Evolutionary conservation across 768 basidiomycete genomes (phyloP).

Genomic region (Coprinopsis sp.): DNA sequence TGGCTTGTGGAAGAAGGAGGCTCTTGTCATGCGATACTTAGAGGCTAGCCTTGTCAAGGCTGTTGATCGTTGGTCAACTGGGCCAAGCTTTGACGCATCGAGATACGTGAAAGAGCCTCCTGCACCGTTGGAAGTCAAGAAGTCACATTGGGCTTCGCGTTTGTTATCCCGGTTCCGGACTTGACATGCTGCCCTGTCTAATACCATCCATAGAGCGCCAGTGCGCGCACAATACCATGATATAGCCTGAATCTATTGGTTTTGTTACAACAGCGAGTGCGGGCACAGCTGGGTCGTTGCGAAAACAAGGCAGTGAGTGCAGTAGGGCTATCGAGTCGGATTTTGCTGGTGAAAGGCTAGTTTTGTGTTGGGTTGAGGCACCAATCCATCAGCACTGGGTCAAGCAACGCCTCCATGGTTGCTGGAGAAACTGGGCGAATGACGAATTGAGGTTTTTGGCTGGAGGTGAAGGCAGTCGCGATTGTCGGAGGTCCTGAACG

Average conservation of each 20-base stretch:
- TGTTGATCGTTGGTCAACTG: constrained; percentile 39
- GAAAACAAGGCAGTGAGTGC: no score
- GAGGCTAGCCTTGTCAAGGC: constrained; percentile 48
- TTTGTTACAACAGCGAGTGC: no score
- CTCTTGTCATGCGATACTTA: constrained; percentile 54
- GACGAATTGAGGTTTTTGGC: no score
- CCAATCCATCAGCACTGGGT: constrained; percentile 40
- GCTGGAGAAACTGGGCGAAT: constrained; percentile 32
- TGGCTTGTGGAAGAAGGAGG: constrained; percentile 64
- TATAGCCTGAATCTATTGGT: no score
- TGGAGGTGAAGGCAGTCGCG: no score
- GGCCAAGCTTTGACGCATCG: constrained; percentile 17
- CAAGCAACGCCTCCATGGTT: constrained; percentile 39
- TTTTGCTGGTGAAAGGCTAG: no score
- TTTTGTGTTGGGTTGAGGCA: constrained; percentile 14
- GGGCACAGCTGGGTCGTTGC: no score
- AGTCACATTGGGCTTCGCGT: neutral
- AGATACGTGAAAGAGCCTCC: constrained; percentile 28
- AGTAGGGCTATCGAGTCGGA: no score
- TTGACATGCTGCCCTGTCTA: no score
- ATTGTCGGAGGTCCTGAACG: neutral
- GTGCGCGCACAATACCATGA: no score
- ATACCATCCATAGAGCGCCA: no score
- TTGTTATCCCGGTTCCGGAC: neutral
- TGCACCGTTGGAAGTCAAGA: constrained; percentile 4